phyloP scores from a whole-genome alignment of 257 asterid genomes.

The Leptodermis oblonga region DNA sequence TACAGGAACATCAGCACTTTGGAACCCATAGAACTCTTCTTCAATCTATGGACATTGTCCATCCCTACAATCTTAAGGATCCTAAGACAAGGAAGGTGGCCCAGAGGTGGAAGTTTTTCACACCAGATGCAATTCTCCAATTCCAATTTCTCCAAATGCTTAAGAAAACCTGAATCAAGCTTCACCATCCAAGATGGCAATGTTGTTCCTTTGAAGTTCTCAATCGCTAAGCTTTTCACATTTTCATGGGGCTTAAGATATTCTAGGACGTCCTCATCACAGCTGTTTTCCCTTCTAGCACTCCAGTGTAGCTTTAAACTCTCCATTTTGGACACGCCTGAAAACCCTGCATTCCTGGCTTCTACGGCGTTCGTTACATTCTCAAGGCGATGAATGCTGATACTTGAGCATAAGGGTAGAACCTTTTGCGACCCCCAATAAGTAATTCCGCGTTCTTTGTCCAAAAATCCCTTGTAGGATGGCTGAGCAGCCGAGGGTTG shows the following conservation, averaged over 20 bases:
- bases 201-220: background rate
- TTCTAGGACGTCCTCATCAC: conserved; percentile 17
- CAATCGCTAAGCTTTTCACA: conserved; percentile 14
- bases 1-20: background rate
- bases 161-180: background rate
- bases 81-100: too few relatives aligned
- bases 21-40: background rate
- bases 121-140: background rate
- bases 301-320: background rate
- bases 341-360: background rate
- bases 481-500: background rate
- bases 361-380: background rate
- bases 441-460: background rate
- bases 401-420: background rate
- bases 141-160: background rate
- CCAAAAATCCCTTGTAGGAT: background rate
- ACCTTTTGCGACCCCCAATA: background rate
- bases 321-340: background rate
- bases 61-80: background rate
- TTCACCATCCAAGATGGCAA: conserved; percentile 24
- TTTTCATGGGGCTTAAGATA: conserved; percentile 24
- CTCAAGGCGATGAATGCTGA: conserved; percentile 9
- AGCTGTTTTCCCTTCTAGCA: background rate
- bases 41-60: background rate
- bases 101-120: conserved; percentile 16